phyloP scores from a whole-genome alignment of 2,329 filamentous ascomycete genomes.

The Aspergillus melleus region DNA sequence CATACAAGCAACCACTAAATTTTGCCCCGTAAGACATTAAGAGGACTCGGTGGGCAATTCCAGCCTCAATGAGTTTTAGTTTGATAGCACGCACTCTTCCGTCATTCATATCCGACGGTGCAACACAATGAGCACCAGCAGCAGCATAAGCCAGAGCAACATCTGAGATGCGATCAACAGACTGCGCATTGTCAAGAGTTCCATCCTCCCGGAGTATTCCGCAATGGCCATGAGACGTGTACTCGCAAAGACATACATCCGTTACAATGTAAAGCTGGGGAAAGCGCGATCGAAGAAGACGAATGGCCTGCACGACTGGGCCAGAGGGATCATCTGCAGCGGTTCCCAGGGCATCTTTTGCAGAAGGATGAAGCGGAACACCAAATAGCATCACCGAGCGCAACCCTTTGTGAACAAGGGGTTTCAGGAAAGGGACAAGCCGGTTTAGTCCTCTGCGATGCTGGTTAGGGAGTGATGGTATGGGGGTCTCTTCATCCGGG shows the following conservation, averaged over 20 bases:
- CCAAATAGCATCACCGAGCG: constrained; percentile 94
- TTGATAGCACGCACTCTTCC: constrained; percentile 97
- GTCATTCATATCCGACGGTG: constrained; percentile 98
- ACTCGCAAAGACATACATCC: constrained; percentile 97
- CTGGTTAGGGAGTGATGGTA: constrained; percentile 89
- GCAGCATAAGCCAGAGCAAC: constrained; percentile 98
- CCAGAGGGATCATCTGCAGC: constrained; percentile 90
- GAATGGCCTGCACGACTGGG: constrained; percentile 85
- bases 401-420: constrained; percentile 85
- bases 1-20: constrained; percentile 94
- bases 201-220: constrained; percentile 93
- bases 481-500: constrained; percentile 85
- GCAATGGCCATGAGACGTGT: constrained; percentile 96
- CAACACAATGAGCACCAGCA: constrained; percentile 93
- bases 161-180: constrained; percentile 91
- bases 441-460: constrained; percentile 85
- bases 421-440: constrained; percentile 78
- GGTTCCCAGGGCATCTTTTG: constrained; percentile 89
- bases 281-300: constrained; percentile 78
- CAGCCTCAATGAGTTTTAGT: constrained; percentile 92
- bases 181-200: constrained; percentile 86
- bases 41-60: constrained; percentile 84
- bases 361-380: constrained; percentile 76
- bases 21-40: constrained; percentile 99
- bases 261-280: constrained; percentile 87